Evolutionary conservation across 2,329 filamentous ascomycete species (phyloP), one percentile per base, ranked within the genome.

Genomic region (Fusarium sp.): DNA sequence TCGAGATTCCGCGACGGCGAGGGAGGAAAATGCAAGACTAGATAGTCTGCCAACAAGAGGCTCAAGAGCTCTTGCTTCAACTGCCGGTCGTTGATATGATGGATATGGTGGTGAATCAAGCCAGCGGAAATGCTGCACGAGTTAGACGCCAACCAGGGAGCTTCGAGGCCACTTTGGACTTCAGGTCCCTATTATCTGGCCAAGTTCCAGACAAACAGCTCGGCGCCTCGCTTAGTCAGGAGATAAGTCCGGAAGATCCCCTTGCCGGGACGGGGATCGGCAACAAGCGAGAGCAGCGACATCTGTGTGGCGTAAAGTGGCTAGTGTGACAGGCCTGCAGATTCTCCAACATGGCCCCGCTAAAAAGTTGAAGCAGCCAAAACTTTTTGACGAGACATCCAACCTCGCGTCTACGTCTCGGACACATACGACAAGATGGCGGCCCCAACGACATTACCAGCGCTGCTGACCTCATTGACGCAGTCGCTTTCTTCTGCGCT

Each of bases 401-500:
- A 59, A 62, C 72, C 37, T 69, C 43, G 24, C 67, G 39, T 70
- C 66, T 52, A 52, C 67, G 67, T 68, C 69, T 67, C 71, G 64
- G 80, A 61, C 75, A 77, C 50, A 73, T 76, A 24, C 76, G 41
- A 68, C 82, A 73, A 75, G 73, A 83, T 91, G 86, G 86, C 90
- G 24, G 83, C 87, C 54, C 83, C 85, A 48, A 84, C 84, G 20
- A 86, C 88, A 18, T 77, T 90, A 45, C 82, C 88, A 65, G 85
- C 84, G 16, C 78, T 90, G 60, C 78, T 91, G 70, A 85, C 88
- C 39, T 88, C 88, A 1, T 80, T 93, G 41, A 88, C 87, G 0
- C 88, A 89, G 72, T 92, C 91, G 2, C 81, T 92, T 1, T 86
- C 87, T 0, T 88, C 91, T 0, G 91, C 93, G 0, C 87, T 92